Conservation (phyloP, 768 basidiomycete species). For the Suillus variegatus region DNA sequence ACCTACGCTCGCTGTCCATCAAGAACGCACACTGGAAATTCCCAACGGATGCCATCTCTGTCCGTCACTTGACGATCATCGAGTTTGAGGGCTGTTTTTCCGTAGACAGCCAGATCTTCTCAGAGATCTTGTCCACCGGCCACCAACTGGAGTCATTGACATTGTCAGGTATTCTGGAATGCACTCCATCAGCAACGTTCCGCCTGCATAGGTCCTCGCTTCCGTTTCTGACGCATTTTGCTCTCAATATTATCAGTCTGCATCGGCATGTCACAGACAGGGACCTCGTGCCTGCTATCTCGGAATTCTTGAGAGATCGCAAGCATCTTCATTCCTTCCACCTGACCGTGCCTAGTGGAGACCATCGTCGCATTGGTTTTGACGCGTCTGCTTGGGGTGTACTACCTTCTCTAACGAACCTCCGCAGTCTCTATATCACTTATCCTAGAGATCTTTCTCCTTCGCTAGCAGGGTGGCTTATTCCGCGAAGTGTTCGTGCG, state of each 20-base stretch:
- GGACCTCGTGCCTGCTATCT: slow-evolving; percentile 69
- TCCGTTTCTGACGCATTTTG: slow-evolving; percentile 68
- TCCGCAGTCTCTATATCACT: slow-evolving; percentile 59
- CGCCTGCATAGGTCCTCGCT: slow-evolving; percentile 42
- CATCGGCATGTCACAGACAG: slow-evolving; percentile 49
- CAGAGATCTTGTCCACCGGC: slow-evolving; percentile 61
- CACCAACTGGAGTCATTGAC: slow-evolving; percentile 64
- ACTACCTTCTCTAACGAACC: slow-evolving; percentile 53
- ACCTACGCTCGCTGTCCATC: slow-evolving; percentile 55
- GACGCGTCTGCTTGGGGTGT: slow-evolving; percentile 74
- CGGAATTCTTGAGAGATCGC: slow-evolving; percentile 64
- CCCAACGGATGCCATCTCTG: slow-evolving; percentile 51
- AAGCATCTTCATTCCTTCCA: slow-evolving; percentile 52
- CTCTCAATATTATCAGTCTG: slow-evolving; percentile 49
- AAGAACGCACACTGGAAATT: slow-evolving; percentile 59
- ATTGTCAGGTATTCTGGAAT: slow-evolving; percentile 56
- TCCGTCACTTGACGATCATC: slow-evolving; percentile 66
- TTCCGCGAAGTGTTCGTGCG: slow-evolving; percentile 54
- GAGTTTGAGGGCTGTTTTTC: slow-evolving; percentile 62
- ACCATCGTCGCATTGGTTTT: slow-evolving; percentile 59
- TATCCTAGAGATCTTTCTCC: slow-evolving; percentile 66
- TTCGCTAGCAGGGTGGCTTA: slow-evolving; percentile 65
- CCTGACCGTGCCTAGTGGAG: slow-evolving; percentile 44
- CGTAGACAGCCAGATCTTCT: slow-evolving; percentile 48
- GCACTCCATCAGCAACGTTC: slow-evolving; percentile 52